Conservation (phyloP, 2,329 filamentous ascomycete species). For the Diaporthe helianthi region DNA sequence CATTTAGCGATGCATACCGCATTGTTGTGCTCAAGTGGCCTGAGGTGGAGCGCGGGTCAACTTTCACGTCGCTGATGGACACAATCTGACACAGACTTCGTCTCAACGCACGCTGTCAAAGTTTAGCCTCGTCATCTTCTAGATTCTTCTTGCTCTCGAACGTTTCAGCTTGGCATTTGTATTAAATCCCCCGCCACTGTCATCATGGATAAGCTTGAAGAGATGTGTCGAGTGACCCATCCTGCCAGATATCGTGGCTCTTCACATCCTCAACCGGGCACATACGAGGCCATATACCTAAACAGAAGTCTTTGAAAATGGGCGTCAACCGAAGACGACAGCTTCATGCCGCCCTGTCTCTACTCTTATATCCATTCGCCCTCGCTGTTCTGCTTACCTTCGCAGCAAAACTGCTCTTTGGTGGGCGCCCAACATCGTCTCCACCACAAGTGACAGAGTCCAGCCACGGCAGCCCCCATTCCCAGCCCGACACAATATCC, state of each 20-base stretch:
- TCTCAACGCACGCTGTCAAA: slow-evolving; percentile 26
- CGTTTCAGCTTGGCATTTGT: slow-evolving; percentile 16
- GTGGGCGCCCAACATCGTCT: not conserved
- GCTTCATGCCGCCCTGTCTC: slow-evolving; percentile 33
- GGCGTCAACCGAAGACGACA: slow-evolving; percentile 32
- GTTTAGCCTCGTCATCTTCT: slow-evolving; percentile 11
- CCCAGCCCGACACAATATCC: not conserved
- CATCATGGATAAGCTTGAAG: not conserved
- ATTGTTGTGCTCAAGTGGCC: not conserved
- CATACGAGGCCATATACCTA: not conserved
- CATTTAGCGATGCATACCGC: not conserved
- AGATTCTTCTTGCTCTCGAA: not conserved
- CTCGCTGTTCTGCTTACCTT: slow-evolving; percentile 33
- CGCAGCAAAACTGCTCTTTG: slow-evolving; percentile 31
- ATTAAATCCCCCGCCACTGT: not conserved
- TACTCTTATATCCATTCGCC: slow-evolving; percentile 36
- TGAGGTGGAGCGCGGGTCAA: not conserved
- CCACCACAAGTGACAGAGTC: not conserved
- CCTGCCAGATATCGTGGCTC: not conserved
- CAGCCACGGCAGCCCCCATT: not conserved
- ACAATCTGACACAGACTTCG: slow-evolving; percentile 29
- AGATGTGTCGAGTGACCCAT: not conserved
- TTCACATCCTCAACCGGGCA: not conserved
- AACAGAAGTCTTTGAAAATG: slow-evolving; percentile 1
- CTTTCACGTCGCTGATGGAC: not conserved